These are phyloP conservation scores for Scheffersomyces cryptocercus DNA, from an alignment of 1,139 yeast genomes.

Conservation along the genomic window DNA sequence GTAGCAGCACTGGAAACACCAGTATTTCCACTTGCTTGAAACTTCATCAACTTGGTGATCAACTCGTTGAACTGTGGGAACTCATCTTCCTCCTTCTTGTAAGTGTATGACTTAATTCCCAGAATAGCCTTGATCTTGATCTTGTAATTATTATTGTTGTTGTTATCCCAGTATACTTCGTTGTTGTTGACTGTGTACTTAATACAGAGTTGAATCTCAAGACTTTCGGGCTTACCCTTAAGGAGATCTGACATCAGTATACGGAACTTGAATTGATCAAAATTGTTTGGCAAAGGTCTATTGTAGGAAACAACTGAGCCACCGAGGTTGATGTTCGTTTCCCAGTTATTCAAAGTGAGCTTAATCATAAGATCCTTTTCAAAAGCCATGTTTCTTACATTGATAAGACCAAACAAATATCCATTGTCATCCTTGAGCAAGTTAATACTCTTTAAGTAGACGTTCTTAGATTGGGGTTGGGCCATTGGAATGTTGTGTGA, in stretches of 20 bases:
- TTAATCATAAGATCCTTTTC: conserved; percentile 39
- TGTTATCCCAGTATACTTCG: conserved; percentile 23
- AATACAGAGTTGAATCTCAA: conserved; percentile 20
- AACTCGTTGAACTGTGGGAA: conserved; percentile 30
- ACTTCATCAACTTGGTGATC: conserved; percentile 16
- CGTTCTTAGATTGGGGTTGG: conserved; percentile 8
- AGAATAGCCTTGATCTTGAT: conserved; percentile 20
- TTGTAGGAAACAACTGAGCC: conserved; percentile 19
- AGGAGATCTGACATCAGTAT: conserved; percentile 31
- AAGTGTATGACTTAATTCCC: conserved; percentile 17
- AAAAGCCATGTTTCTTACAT: conserved; percentile 39
- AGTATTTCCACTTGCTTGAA: conserved; percentile 8
- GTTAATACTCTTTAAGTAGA: conserved; percentile 6
- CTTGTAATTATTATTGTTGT: conserved; percentile 27
- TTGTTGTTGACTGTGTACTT: conserved; percentile 16
- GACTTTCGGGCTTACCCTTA: conserved; percentile 4
- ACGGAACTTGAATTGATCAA: conserved; percentile 42
- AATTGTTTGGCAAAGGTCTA: conserved; percentile 25
- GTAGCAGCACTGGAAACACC: conserved; percentile 8
- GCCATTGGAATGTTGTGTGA: conserved; percentile 12
- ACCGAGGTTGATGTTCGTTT: conserved; percentile 29
- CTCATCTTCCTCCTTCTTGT: conserved; percentile 9
- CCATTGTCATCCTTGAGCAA: conserved; percentile 6
- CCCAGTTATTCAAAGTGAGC: conserved; percentile 42
- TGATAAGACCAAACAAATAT: conserved; percentile 28